A percentile compares a stretch with the other conserved stretches of the same genome.
phyloP scores from a whole-genome alignment of 2,329 filamentous ascomycete species.

The Lasiodiplodia gonubiensis region DNA sequence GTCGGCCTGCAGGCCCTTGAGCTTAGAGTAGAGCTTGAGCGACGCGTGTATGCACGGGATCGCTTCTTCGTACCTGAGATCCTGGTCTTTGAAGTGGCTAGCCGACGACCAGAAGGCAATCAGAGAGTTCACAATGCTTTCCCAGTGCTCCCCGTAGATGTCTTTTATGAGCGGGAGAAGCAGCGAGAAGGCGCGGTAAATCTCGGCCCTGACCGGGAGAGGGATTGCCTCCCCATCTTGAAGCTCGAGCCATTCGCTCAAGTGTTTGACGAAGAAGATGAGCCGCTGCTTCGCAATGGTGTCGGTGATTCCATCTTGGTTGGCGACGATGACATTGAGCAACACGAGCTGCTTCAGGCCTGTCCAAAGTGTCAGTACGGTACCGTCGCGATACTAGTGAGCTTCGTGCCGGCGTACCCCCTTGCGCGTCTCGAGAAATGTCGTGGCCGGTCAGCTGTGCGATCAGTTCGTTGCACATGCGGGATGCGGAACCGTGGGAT shows the following conservation, averaged over 20 bases:
- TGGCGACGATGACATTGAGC: conserved; percentile 60
- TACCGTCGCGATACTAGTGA: conserved; percentile 26
- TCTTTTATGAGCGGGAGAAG: conserved; percentile 77
- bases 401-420: conserved; percentile 43
- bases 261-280: conserved; percentile 81
- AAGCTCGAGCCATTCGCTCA: conserved; percentile 71
- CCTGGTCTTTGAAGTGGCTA: background rate
- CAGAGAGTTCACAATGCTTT: conserved; percentile 51
- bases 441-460: conserved; percentile 64
- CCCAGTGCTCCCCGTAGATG: conserved; percentile 90
- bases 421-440: conserved; percentile 48
- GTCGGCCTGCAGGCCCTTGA: conserved; percentile 62
- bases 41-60: conserved; percentile 71
- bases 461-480: conserved; percentile 65
- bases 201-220: conserved; percentile 61
- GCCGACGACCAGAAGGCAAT: conserved; percentile 42
- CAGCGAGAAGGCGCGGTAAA: conserved; percentile 57
- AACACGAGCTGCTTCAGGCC: conserved; percentile 57
- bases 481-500: conserved; percentile 54
- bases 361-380: conserved; percentile 32
- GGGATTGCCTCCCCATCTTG: conserved; percentile 54
- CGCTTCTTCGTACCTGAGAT: conserved; percentile 27
- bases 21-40: conserved; percentile 68
- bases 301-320: conserved; percentile 54
- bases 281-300: conserved; percentile 68